phyloP scores from a whole-genome alignment of 2,329 filamentous ascomycete genomes.

The Colletotrichum cereale region DNA sequence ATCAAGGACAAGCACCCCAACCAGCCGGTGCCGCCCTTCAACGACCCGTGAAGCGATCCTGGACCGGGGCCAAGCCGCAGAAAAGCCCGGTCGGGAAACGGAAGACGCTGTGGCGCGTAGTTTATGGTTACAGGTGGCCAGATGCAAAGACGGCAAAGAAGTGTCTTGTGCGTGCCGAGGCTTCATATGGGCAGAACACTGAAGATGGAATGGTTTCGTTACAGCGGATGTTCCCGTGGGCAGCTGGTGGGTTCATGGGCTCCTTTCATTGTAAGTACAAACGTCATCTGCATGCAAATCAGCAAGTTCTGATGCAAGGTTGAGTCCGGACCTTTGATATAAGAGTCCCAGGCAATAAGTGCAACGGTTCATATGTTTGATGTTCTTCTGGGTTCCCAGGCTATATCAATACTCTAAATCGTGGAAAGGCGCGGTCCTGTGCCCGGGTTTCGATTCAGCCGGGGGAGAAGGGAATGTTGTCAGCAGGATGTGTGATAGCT shows the following conservation, averaged over 20 bases:
- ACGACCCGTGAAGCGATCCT: background rate
- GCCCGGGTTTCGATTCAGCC: fast-evolving
- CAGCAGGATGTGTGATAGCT: background rate
- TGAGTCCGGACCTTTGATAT: background rate
- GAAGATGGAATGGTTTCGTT: background rate
- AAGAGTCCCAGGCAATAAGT: background rate
- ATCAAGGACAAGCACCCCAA: background rate
- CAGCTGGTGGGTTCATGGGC: too few species aligned
- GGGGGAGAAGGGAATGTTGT: background rate
- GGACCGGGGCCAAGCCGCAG: background rate
- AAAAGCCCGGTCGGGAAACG: too few species aligned
- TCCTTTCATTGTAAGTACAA: background rate
- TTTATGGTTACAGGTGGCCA: too few species aligned
- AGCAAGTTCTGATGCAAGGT: background rate
- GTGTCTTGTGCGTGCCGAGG: too few species aligned
- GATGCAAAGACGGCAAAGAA: too few species aligned
- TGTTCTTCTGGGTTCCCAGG: background rate
- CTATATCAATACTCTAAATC: background rate
- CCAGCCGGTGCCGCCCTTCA: background rate
- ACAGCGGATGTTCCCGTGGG: too few species aligned
- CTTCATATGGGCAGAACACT: background rate
- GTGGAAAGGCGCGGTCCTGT: background rate
- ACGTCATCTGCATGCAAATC: background rate
- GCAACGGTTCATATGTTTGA: background rate
- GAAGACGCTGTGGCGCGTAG: too few species aligned